Evolutionary conservation across 805 yeast species (phyloP).

Genomic region (Nakazawaea ishiwadae): DNA sequence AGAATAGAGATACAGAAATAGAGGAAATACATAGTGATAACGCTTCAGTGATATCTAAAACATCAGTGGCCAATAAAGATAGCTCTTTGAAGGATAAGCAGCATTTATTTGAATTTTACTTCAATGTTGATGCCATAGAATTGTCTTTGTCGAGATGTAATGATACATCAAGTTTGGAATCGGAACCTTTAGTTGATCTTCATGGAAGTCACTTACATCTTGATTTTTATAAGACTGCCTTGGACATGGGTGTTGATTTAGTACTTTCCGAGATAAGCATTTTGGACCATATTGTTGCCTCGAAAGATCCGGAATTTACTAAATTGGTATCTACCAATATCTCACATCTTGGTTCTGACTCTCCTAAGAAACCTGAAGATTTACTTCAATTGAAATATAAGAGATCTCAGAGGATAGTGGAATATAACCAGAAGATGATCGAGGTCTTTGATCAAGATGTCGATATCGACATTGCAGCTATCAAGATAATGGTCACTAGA

Average conservation of each 20-base stretch:
- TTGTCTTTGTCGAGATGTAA: conserved; percentile 65
- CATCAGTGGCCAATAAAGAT: conserved; percentile 11
- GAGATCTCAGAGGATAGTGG: conserved; percentile 57
- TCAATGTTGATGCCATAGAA: conserved; percentile 61
- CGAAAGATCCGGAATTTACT: conserved; percentile 59
- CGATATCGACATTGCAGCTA: conserved; percentile 68
- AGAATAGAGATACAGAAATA: conserved; percentile 13
- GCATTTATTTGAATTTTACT: conserved; percentile 64
- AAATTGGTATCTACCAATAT: conserved; percentile 60
- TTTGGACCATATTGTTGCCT: conserved; percentile 68
- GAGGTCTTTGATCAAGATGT: conserved; percentile 78
- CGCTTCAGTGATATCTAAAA: conserved; percentile 18
- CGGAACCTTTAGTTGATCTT: conserved; percentile 69
- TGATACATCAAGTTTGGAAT: conserved; percentile 51
- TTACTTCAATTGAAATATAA: conserved; percentile 57
- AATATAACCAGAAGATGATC: conserved; percentile 45
- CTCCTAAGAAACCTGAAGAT: conserved; percentile 30
- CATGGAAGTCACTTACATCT: conserved; percentile 62
- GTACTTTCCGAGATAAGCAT: conserved; percentile 60
- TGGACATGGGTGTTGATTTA: conserved; percentile 63
- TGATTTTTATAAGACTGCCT: conserved; percentile 52
- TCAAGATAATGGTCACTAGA: conserved; percentile 70
- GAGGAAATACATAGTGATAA: conserved; percentile 14
- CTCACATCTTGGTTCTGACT: not conserved
- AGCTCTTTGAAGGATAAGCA: conserved; percentile 32